phyloP scores from a whole-genome alignment of 345 rosid species.

The Lumnitzera racemosa region DNA sequence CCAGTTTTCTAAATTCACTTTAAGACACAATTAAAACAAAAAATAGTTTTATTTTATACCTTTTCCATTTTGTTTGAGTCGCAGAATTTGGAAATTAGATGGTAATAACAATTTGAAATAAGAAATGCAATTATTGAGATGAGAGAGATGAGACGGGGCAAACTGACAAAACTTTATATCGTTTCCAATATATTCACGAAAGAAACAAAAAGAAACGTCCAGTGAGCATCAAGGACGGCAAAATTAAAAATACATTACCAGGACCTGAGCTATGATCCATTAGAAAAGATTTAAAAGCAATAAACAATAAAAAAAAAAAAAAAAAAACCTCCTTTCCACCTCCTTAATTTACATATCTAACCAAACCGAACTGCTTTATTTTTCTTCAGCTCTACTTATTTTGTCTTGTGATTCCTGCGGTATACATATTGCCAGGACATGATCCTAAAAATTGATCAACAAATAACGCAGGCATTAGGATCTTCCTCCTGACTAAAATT shows the following conservation, averaged over 20 bases:
- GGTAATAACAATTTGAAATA: no score
- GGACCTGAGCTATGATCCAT: no score
- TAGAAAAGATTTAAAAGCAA: neutral
- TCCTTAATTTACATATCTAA: neutral
- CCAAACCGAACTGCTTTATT: neutral
- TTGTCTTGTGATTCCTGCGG: neutral
- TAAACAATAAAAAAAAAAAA: neutral
- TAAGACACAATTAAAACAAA: no score
- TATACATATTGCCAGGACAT: neutral
- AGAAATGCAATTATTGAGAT: no score
- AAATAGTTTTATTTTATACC: no score
- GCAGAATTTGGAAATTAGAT: no score
- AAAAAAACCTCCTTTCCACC: neutral
- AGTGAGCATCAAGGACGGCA: neutral
- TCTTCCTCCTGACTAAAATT: slow-evolving; percentile 22
- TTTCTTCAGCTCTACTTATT: neutral
- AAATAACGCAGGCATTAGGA: slow-evolving; percentile 37
- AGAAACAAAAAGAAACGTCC: neutral
- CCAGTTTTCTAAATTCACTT: no score
- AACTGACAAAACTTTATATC: no score
- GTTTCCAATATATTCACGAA: neutral
- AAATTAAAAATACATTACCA: no score
- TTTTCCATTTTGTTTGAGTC: no score
- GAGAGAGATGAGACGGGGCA: no score
- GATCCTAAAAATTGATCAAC: slow-evolving; percentile 4